Evolutionary conservation across 1,139 yeast genomes (phyloP), one percentile per base, ranked within the genome.

Genomic region (Kluyveromyces marxianus): DNA sequence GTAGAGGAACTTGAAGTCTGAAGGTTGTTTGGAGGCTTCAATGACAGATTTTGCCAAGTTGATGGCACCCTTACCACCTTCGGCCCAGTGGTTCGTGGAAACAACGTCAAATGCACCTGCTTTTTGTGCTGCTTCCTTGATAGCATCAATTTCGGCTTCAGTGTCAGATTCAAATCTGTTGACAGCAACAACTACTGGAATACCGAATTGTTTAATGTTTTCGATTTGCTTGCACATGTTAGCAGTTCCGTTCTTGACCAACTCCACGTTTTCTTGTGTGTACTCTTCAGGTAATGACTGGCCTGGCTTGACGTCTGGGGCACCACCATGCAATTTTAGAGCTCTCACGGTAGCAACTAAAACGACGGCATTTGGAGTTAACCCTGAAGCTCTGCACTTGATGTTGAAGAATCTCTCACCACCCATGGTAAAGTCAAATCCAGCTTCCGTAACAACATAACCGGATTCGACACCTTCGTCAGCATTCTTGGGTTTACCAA

Each of bases 361-460:
- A 32, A 84, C 89, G 44, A 83, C 86, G 34, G 81, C 77, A 61
- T 83, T 81, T 28, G 94, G 94, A 50, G 72, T 71, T 52, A 79
- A 69, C 1, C 88, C 90, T 37, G 87, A 80, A 6, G 88, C 72
- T 66, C 92, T 77, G 59, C 90, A 82, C 68, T 84, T 84, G 62
- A 84, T 83, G 66, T 83, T 81, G 68, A 82, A 77, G 66, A 83
- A 83, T 65, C 94, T 74, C 69, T 84, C 94, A 57, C 94, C 94
- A 55, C 94, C 94, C 94, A 84, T 84, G 37, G 92, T 83, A 66
- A 84, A 84, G 64, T 84, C 94, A 60, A 84, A 84, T 40, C 94
- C 94, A 25, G 92, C 92, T 65, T 84, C 94, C 39, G 94, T 84
- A 44, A 84, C 83, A 45, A 84, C 94, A 55, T 74, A 84, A 46